phyloP scores from a whole-genome alignment of 495 filamentous ascomycete species.

The Penicillium lagena region DNA sequence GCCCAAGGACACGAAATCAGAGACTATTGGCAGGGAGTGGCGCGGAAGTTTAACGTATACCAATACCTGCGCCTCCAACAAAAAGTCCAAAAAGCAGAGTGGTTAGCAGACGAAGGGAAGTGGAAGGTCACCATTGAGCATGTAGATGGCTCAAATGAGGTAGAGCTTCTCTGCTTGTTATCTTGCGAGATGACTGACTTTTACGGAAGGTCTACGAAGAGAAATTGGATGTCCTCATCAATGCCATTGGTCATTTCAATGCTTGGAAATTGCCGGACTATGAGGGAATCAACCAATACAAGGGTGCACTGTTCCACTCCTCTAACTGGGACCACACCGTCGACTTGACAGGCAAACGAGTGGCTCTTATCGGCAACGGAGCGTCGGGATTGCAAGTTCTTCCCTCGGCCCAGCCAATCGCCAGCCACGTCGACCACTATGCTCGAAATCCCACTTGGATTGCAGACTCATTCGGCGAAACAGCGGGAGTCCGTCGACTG shows the following conservation, averaged over 20 bases:
- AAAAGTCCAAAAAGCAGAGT: constrained; percentile 45
- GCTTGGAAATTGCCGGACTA: constrained; percentile 47
- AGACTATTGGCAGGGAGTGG: constrained; percentile 56
- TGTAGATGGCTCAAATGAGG: constrained; percentile 24
- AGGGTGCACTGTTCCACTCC: constrained; percentile 46
- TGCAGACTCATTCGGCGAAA: constrained; percentile 44
- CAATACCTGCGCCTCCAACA: constrained; percentile 44
- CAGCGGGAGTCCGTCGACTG: constrained; percentile 26
- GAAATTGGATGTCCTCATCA: constrained; percentile 51
- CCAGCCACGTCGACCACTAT: constrained; percentile 56
- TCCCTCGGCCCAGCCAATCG: constrained; percentile 49
- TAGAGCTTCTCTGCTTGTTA: constrained; percentile 1
- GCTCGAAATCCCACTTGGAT: constrained; percentile 65
- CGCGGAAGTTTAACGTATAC: constrained; percentile 55
- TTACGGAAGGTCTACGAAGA: constrained; percentile 41
- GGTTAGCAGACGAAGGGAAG: constrained; percentile 42
- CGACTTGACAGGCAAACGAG: constrained; percentile 42
- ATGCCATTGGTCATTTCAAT: constrained; percentile 54
- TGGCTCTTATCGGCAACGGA: constrained; percentile 59
- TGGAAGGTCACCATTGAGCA: constrained; percentile 46
- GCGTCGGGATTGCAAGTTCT: constrained; percentile 51
- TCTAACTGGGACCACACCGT: constrained; percentile 47
- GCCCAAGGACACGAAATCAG: constrained; percentile 59
- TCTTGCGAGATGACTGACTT: not conserved
- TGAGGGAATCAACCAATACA: constrained; percentile 40